phyloP scores from a whole-genome alignment of 352 stramenopile species.

The Proteromonas lacertae region DNA sequence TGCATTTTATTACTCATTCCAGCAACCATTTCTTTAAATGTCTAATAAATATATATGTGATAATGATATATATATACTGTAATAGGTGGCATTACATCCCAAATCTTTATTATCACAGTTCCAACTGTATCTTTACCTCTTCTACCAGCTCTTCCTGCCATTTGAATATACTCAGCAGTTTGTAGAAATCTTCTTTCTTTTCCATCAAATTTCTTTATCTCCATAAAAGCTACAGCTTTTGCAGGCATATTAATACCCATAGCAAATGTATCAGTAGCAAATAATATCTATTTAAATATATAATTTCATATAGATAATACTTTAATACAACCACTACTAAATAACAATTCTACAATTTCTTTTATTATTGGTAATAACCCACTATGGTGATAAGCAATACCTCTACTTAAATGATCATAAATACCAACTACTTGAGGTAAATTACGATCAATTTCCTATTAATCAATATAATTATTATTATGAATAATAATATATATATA shows the following conservation, averaged over 20 bases:
- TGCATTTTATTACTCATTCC: slow-evolving; percentile 63
- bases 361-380: slow-evolving; percentile 92
- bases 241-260: slow-evolving; percentile 98
- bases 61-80: no score
- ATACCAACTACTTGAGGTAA: slow-evolving; percentile 26
- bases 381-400: slow-evolving; percentile 79
- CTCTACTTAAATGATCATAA: slow-evolving; percentile 53
- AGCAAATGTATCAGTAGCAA: slow-evolving; percentile 95
- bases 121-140: slow-evolving; percentile 79
- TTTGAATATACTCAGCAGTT: slow-evolving; percentile 44
- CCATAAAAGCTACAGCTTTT: slow-evolving; percentile 77
- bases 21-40: slow-evolving; percentile 66
- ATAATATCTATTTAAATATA: slow-evolving; percentile 24
- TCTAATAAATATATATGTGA: no score
- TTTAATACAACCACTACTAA: slow-evolving; percentile 76
- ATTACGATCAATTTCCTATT: slow-evolving; percentile 5
- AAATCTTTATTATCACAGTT: slow-evolving; percentile 40
- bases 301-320: slow-evolving; percentile 6
- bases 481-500: no score
- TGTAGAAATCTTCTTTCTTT: slow-evolving; percentile 45
- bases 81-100: slow-evolving; percentile 9
- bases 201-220: slow-evolving; percentile 82
- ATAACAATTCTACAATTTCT: slow-evolving; percentile 97
- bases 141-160: slow-evolving; percentile 79
- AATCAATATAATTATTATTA: no score